Evolutionary conservation across 164 flowering plant species (phyloP), one percentile per base, ranked within the genome.

Genomic region (Stephania yunnanensis): DNA sequence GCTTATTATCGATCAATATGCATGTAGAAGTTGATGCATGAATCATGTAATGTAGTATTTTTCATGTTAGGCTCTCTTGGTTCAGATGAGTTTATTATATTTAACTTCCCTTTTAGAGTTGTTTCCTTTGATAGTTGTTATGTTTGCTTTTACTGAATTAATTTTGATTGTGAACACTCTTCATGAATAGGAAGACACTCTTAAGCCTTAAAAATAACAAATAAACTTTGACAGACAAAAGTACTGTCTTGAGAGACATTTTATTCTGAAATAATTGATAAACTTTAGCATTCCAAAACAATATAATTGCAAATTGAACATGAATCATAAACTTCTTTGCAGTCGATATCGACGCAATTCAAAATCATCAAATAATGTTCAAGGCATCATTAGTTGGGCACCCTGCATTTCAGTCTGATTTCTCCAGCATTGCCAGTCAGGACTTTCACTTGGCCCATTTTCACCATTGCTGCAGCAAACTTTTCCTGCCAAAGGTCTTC

Each of bases 401-500:
- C 82, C 75, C 89, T 84, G 65, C 93, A 90, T 44, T 83, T 79
- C 7, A 63, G 25, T 29, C 92, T 75, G 7, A 90, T 86, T 76
- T 91, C 91, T 50, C 91, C 93, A 0, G 68, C 77, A 22, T 19
- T 70, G 10, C 92, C 91, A 0, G 89, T 90, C 6, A 83, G 63
- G n/a, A 88, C 91, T n/a, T 75, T 89, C 20, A 88, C 71, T 46
- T 77, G 29, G 17, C 92, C 88, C 93, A 91, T 91, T 76, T 85
- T 88, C 70, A 87, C 86, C 91, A 91, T 91, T 25, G 95, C 88
- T 0, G 71, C 78, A 12, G 85, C 91, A 80, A 91, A 87, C 42
- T 83, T 81, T 0, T 4, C 61, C 48, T 12, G 29, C 89, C 91
- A 90, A 6, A 78, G 19, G 5, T 25, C 9, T 6, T 79, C 78